A percentile compares a stretch with the other conserved stretches of the same genome.
Evolutionary conservation across 345 rosid genomes (phyloP).

Genomic region (Populus ilicifolia): DNA sequence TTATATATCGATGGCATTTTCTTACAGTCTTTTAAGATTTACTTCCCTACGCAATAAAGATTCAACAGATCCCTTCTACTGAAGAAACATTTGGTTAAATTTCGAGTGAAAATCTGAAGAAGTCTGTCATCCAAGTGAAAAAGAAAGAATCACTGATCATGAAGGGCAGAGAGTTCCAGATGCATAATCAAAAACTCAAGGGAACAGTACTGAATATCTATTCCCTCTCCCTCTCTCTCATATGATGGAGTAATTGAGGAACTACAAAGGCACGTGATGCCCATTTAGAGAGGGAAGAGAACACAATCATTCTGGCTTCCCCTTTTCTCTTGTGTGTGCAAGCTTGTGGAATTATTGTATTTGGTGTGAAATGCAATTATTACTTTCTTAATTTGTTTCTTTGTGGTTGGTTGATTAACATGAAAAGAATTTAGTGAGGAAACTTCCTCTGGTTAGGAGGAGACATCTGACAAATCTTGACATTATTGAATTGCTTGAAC

Average conservation of each 20-base stretch:
- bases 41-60: neutral
- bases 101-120: neutral
- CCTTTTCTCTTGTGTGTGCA: no score
- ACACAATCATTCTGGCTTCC: neutral
- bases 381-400: neutral
- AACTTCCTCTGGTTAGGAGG: neutral
- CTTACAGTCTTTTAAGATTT: neutral
- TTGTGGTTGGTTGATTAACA: neutral
- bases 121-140: neutral
- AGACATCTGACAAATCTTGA: neutral
- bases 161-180: neutral
- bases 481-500: neutral
- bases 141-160: neutral
- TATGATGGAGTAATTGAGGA: constrained; percentile 8
- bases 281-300: constrained; percentile 16
- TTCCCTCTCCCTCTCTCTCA: neutral
- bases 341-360: neutral
- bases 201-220: neutral
- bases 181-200: neutral
- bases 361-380: neutral
- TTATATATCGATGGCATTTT: neutral
- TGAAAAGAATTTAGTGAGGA: neutral
- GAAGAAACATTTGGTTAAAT: neutral
- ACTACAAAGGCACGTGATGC: constrained; percentile 27
- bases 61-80: neutral